phyloP scores from a whole-genome alignment of 352 stramenopile species.

The Globisporangium orthogonon region DNA sequence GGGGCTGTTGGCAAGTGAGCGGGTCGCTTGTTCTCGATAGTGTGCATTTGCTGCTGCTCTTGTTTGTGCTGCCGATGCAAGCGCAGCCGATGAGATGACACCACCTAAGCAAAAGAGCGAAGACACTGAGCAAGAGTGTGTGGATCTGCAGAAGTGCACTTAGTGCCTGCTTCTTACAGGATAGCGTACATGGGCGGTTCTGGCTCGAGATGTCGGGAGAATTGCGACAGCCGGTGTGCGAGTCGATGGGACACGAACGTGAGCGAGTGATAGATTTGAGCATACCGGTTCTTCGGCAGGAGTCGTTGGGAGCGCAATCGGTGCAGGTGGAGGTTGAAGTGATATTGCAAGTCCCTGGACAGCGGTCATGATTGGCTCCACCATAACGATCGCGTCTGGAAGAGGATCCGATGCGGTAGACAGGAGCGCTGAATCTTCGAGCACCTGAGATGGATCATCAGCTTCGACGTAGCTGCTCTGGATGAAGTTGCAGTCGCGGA shows the following conservation, averaged over 20 bases:
- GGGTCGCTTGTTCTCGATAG: background rate
- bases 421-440: background rate
- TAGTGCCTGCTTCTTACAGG: background rate
- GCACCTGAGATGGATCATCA: background rate
- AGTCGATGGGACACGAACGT: background rate
- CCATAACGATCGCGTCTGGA: background rate
- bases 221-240: background rate
- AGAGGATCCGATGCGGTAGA: background rate
- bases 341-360: background rate
- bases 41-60: background rate
- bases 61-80: background rate
- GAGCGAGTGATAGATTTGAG: background rate
- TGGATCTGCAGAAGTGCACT: background rate
- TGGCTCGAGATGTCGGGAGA: background rate
- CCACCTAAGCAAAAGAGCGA: background rate
- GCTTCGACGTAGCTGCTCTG: background rate
- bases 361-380: background rate
- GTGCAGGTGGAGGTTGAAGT: background rate
- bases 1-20: background rate
- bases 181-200: background rate
- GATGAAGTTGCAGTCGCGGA: background rate
- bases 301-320: background rate
- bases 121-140: background rate
- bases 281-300: background rate
- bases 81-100: background rate